A percentile compares a stretch with the other conserved stretches of the same genome.
phyloP scores from a whole-genome alignment of 352 stramenopile genomes.

The Phytophthora macrochlamydospora region DNA sequence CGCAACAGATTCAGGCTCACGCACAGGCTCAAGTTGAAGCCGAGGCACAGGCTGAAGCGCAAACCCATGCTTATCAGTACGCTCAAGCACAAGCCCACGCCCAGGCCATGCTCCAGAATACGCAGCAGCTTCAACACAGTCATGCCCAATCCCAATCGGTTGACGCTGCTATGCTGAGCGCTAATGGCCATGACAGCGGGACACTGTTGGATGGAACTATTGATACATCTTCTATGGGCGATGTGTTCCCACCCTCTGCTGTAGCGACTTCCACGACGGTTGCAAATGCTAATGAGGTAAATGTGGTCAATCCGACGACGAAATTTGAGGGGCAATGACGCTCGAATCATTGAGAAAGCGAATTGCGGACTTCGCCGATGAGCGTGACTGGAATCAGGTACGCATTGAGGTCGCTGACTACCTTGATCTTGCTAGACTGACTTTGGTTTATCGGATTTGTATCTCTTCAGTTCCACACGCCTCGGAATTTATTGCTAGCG shows the following conservation, averaged over 20 bases:
- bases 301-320: conserved; percentile 5
- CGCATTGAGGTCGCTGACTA: conserved; percentile 19
- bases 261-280: conserved; percentile 25
- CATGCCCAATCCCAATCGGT: conserved; percentile 25
- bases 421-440: not conserved
- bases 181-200: conserved; percentile 55
- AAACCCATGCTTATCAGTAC: conserved; percentile 44
- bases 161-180: conserved; percentile 48
- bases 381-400: conserved; percentile 82
- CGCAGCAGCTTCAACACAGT: conserved; percentile 19
- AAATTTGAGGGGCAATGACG: conserved; percentile 69
- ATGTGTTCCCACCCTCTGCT: conserved; percentile 42
- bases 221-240: conserved; percentile 44
- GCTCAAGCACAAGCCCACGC: conserved; percentile 23
- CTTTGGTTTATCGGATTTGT: not conserved
- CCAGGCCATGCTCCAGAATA: conserved; percentile 33
- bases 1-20: conserved; percentile 35
- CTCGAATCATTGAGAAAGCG: conserved; percentile 60
- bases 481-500: conserved; percentile 94
- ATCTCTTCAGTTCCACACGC: conserved; percentile 49
- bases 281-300: not conserved
- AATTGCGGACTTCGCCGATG: conserved; percentile 59
- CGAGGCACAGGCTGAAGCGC: conserved; percentile 36
- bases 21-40: conserved; percentile 41
- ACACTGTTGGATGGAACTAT: conserved; percentile 58